phyloP scores from a whole-genome alignment of 768 basidiomycete genomes.

The Calocybe cyanea region DNA sequence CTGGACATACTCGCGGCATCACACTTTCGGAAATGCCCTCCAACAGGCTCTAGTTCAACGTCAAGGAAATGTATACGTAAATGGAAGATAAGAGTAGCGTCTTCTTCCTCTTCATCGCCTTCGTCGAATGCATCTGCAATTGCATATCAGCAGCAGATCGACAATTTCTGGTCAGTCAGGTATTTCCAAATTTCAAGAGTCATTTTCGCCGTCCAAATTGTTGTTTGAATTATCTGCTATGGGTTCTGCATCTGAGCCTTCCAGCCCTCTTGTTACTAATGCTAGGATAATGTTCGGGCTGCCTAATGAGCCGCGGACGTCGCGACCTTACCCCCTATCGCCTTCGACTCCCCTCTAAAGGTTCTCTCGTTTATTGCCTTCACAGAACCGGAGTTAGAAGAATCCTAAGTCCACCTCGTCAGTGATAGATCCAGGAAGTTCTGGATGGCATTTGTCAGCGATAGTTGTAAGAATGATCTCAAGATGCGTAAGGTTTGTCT shows the following conservation, averaged over 20 bases:
- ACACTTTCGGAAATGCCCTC: conserved; percentile 13
- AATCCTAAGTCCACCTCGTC: too few species aligned
- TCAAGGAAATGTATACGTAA: conserved; percentile 49
- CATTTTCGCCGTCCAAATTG: conserved; percentile 24
- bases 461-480: too few species aligned
- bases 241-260: conserved; percentile 21
- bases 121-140: conserved; percentile 14
- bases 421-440: too few species aligned
- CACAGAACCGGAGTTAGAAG: too few species aligned
- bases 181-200: conserved; percentile 3
- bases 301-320: too few species aligned
- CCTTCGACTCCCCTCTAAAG: too few species aligned
- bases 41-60: conserved; percentile 25
- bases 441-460: too few species aligned
- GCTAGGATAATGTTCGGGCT: too few species aligned
- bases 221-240: conserved; percentile 6
- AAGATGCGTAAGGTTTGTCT: too few species aligned
- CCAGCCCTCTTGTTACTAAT: conserved; percentile 1
- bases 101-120: conserved; percentile 27
- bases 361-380: too few species aligned
- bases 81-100: conserved; percentile 48
- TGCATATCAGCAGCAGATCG: background rate
- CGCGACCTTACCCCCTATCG: too few species aligned
- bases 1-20: background rate
- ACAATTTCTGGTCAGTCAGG: conserved; percentile 9